Evolutionary conservation across 768 basidiomycete genomes (phyloP).

Genomic region (Pleurotus giganteus): DNA sequence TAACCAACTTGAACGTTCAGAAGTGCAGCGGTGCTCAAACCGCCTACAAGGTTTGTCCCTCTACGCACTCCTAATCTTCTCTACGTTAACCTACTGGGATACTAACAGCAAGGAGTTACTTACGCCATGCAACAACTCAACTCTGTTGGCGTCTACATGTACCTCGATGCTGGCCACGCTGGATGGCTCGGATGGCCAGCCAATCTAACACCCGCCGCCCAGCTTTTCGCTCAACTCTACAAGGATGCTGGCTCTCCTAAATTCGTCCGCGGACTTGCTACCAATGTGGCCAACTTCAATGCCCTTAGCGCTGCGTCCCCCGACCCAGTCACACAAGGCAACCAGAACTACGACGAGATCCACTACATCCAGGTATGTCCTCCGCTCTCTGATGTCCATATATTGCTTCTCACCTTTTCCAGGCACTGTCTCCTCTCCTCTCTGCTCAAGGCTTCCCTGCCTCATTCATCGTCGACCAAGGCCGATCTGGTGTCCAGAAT

Average conservation of each 20-base stretch:
- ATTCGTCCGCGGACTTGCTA: conserved; percentile 62
- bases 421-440: conserved; percentile 51
- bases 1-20: conserved; percentile 60
- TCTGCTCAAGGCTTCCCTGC: conserved; percentile 47
- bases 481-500: conserved; percentile 61
- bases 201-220: conserved; percentile 57
- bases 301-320: conserved; percentile 42
- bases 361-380: conserved; percentile 55
- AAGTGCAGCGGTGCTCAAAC: conserved; percentile 54
- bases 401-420: background rate
- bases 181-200: conserved; percentile 72
- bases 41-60: conserved; percentile 42
- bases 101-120: conserved; percentile 39
- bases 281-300: conserved; percentile 39
- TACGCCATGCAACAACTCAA: conserved; percentile 59
- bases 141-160: conserved; percentile 54
- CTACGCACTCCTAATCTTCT: background rate
- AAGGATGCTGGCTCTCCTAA: conserved; percentile 49
- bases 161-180: conserved; percentile 62
- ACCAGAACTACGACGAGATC: conserved; percentile 60
- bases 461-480: conserved; percentile 67
- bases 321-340: conserved; percentile 60
- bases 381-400: background rate
- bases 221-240: conserved; percentile 51
- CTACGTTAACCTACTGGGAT: background rate